Conservation (phyloP, 2,329 filamentous ascomycete species). For the Stagonosporopsis tanaceti region DNA sequence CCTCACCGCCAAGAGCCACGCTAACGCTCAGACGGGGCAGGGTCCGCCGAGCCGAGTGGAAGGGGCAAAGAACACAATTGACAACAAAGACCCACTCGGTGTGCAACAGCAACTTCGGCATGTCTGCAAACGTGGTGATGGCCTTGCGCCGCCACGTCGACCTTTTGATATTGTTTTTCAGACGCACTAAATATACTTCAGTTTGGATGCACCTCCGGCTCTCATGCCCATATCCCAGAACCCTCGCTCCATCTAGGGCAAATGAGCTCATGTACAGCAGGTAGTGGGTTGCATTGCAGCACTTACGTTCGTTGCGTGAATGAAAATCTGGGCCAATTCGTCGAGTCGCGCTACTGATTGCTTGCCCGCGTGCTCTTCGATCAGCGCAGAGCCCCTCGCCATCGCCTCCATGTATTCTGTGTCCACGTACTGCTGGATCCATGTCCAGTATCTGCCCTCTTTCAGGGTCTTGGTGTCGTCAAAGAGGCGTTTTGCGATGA, state of each 20-base stretch:
- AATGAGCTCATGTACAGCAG: slow-evolving; percentile 20
- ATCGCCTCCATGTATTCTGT: slow-evolving; percentile 81
- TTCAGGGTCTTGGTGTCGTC: slow-evolving; percentile 66
- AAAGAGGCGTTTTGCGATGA: slow-evolving; percentile 76
- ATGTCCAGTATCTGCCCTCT: slow-evolving; percentile 78
- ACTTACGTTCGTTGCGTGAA: slow-evolving; percentile 82
- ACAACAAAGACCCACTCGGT: slow-evolving; percentile 21
- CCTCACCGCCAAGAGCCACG: slow-evolving; percentile 25
- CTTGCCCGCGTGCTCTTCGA: slow-evolving; percentile 77
- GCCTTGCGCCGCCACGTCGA: not conserved
- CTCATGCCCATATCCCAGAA: slow-evolving; percentile 76
- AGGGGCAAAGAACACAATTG: slow-evolving; percentile 21
- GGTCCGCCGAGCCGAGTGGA: slow-evolving; percentile 17
- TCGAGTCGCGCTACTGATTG: slow-evolving; percentile 80
- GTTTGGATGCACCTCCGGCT: slow-evolving; percentile 6
- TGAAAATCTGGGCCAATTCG: slow-evolving; percentile 83
- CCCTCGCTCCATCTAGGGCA: slow-evolving; percentile 70
- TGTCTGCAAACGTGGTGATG: not conserved
- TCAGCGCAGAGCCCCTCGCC: slow-evolving; percentile 70
- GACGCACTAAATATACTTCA: not conserved
- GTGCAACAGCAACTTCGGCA: slow-evolving; percentile 1
- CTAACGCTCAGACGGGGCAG: slow-evolving; percentile 27
- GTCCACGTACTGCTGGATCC: slow-evolving; percentile 88
- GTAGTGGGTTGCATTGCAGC: not conserved
- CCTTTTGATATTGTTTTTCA: not conserved